A percentile compares a stretch with the other conserved stretches of the same genome.
Conservation (phyloP, 2,329 filamentous ascomycete species). For the Sporothrix luriei region DNA sequence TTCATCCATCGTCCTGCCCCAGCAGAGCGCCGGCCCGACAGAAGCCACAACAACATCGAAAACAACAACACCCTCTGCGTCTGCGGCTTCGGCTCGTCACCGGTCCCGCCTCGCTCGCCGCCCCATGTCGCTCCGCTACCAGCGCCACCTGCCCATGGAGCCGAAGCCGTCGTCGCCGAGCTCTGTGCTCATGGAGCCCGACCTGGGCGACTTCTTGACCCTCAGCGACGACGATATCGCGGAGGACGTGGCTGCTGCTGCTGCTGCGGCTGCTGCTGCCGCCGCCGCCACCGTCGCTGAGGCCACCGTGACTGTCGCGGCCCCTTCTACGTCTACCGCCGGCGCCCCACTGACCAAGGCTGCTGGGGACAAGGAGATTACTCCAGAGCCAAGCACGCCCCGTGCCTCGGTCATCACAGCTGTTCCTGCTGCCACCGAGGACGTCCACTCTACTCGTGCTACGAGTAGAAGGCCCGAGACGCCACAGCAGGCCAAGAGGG, state of each 20-base stretch:
- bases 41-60: too few relatives aligned
- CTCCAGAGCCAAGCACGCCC: neutral
- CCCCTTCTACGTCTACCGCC: neutral
- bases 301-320: neutral
- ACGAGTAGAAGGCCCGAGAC: neutral
- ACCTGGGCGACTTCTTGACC: constrained; percentile 56
- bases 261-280: neutral
- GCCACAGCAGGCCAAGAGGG: constrained; percentile 1
- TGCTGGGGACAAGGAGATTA: neutral
- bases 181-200: constrained; percentile 53
- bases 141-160: constrained; percentile 31
- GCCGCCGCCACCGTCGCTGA: neutral
- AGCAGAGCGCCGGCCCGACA: constrained; percentile 3
- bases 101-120: constrained; percentile 31
- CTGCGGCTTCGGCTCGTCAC: constrained; percentile 34
- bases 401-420: constrained; percentile 47
- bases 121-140: constrained; percentile 31
- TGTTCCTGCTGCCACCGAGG: neutral
- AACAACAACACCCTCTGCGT: constrained; percentile 14
- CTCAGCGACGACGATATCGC: constrained; percentile 62
- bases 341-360: neutral
- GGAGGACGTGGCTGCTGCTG: constrained; percentile 42
- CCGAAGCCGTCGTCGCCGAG: constrained; percentile 39
- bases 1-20: constrained; percentile 25
- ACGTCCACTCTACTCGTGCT: neutral